Percentiles rank a stretch among this genome's conserved stretches.
phyloP scores from a whole-genome alignment of 768 basidiomycete species.

The Pleurotus sapidus region DNA sequence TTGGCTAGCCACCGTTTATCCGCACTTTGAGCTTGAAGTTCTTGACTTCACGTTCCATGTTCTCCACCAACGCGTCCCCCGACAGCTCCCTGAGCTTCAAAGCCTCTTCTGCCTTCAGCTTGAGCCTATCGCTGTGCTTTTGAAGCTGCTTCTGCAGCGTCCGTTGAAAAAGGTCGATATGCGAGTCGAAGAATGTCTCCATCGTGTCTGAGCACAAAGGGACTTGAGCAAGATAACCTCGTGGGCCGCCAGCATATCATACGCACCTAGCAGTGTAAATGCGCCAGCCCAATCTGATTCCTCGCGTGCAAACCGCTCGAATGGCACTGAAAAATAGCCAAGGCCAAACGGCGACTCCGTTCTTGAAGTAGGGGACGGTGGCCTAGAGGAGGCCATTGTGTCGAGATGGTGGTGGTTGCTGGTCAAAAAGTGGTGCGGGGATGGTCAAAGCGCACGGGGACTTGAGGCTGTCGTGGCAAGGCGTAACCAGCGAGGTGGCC shows the following conservation, averaged over 20 bases:
- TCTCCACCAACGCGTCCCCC: constrained; percentile 66
- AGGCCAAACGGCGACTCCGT: constrained; percentile 27
- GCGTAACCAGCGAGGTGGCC: constrained; percentile 2
- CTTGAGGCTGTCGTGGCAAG: constrained; percentile 4
- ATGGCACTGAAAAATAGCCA: constrained; percentile 64
- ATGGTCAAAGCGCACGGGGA: constrained; percentile 2
- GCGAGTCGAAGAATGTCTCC: constrained; percentile 94
- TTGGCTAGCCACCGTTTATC: neutral
- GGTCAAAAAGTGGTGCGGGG: neutral
- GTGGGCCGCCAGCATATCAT: neutral
- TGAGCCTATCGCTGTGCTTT: constrained; percentile 83
- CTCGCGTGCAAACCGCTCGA: constrained; percentile 74
- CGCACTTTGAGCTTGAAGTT: constrained; percentile 82
- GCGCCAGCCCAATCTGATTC: constrained; percentile 80
- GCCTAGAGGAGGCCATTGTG: constrained; percentile 37
- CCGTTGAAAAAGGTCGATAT: constrained; percentile 79
- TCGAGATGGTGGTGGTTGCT: constrained; percentile 2
- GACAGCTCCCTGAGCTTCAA: constrained; percentile 67
- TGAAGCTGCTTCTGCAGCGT: constrained; percentile 85
- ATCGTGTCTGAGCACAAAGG: constrained; percentile 64
- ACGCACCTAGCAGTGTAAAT: constrained; percentile 81
- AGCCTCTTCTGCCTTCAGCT: constrained; percentile 77
- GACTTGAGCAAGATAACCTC: constrained; percentile 17
- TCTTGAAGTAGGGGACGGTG: constrained; percentile 32
- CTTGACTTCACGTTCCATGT: constrained; percentile 83